Evolutionary conservation across 228 moss, liverwort and hornwort species (phyloP).

Genomic region (Sphagnum fallax): DNA sequence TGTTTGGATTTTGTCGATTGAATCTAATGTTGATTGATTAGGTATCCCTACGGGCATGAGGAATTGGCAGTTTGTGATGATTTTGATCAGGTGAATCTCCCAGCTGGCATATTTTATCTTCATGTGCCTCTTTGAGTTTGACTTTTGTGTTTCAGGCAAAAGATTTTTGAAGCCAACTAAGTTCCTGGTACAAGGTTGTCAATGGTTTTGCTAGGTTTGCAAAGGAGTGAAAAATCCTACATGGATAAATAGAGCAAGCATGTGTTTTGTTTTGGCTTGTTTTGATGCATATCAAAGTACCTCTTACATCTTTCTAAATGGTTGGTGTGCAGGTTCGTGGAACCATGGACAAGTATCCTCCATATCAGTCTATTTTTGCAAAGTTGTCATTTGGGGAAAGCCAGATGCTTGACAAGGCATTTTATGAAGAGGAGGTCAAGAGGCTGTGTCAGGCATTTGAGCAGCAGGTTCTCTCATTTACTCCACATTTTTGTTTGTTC

Average conservation of each 20-base stretch:
- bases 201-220: too few relatives aligned
- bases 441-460: slow-evolving; percentile 73
- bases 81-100: slow-evolving; percentile 64
- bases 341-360: slow-evolving; percentile 94
- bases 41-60: slow-evolving; percentile 91
- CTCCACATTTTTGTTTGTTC: neutral
- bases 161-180: too few relatives aligned
- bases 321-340: slow-evolving; percentile 59
- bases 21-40: slow-evolving; percentile 12
- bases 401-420: slow-evolving; percentile 98
- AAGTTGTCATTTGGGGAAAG: slow-evolving; percentile 94
- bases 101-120: too few relatives aligned
- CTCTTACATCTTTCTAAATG: neutral
- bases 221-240: too few relatives aligned
- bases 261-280: neutral
- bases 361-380: slow-evolving; percentile 83
- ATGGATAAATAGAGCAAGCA: neutral
- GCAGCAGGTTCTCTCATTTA: slow-evolving; percentile 57
- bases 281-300: neutral
- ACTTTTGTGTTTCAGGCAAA: too few relatives aligned
- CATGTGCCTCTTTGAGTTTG: too few relatives aligned
- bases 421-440: slow-evolving; percentile 95
- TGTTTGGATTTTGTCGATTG: neutral
- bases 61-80: slow-evolving; percentile 89
- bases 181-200: too few relatives aligned